Percentiles rank a stretch among this genome's conserved stretches.
Conservation (phyloP, 2,329 filamentous ascomycete species). For the Ilyonectria sp. region DNA sequence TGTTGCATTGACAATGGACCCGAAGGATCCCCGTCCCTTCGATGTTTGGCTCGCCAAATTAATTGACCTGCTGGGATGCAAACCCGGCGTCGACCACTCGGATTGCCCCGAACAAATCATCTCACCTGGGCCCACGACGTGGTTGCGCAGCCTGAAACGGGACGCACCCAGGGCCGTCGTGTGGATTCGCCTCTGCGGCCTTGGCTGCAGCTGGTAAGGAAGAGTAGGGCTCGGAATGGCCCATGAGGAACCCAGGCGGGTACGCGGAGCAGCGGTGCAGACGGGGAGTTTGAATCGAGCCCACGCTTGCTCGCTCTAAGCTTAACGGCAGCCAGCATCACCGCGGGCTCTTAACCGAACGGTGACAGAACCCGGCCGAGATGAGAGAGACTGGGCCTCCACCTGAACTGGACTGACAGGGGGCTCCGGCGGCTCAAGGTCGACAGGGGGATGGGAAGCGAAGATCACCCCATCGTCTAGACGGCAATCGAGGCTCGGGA, state of each 20-base stretch:
- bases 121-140: conserved; percentile 1
- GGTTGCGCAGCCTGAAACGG: conserved; percentile 24
- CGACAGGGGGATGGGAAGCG: conserved; percentile 7
- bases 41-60: conserved; percentile 19
- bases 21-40: neutral
- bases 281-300: conserved; percentile 3
- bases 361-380: conserved; percentile 10
- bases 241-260: too few relatives aligned
- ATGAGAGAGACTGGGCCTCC: conserved; percentile 1
- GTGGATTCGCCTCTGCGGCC: neutral
- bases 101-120: neutral
- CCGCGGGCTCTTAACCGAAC: conserved; percentile 10
- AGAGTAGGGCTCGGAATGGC: neutral
- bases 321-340: conserved; percentile 1
- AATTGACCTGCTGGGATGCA: conserved; percentile 19
- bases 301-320: conserved; percentile 7
- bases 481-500: neutral
- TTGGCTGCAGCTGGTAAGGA: neutral
- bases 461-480: conserved; percentile 12
- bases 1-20: conserved; percentile 10
- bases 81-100: conserved; percentile 11
- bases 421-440: neutral
- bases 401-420: neutral
- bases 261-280: neutral
- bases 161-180: neutral